Conservation (phyloP, 768 basidiomycete species). For the Amyloporia xantha region DNA sequence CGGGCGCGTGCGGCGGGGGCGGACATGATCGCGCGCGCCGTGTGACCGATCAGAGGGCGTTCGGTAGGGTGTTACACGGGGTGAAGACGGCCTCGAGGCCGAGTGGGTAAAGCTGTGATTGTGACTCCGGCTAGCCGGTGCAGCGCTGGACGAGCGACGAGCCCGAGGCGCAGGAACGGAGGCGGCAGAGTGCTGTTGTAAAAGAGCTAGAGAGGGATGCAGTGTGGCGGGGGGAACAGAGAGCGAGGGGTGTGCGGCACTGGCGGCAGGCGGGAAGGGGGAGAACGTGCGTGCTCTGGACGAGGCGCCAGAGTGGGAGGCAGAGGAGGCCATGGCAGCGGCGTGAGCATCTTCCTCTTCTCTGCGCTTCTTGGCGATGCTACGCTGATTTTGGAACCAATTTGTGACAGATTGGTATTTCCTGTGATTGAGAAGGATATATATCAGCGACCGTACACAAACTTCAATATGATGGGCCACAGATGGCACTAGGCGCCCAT, state of each 20-base stretch:
- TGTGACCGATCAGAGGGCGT: conserved; percentile 6
- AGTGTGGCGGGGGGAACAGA: conserved; percentile 38
- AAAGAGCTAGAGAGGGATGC: conserved; percentile 37
- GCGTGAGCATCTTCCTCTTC: conserved; percentile 44
- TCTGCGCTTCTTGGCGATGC: conserved; percentile 63
- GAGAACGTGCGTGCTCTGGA: conserved; percentile 19
- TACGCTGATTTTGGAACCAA: conserved; percentile 86
- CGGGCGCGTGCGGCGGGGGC: conserved; percentile 69
- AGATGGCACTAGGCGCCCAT: conserved; percentile 2
- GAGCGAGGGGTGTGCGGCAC: conserved; percentile 23
- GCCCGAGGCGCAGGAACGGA: conserved; percentile 31
- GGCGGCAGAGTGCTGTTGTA: conserved; percentile 21
- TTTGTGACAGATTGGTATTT: conserved; percentile 75
- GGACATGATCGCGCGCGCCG: conserved; percentile 14
- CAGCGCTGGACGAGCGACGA: conserved; percentile 29
- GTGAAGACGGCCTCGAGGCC: conserved; percentile 19
- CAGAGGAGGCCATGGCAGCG: conserved; percentile 23
- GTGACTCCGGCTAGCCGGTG: conserved; percentile 4
- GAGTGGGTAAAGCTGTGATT: neutral
- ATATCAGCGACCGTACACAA: conserved; percentile 13
- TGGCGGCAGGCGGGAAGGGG: conserved; percentile 25
- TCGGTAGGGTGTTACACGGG: conserved; percentile 22
- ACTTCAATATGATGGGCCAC: neutral
- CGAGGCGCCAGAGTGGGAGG: conserved; percentile 12
- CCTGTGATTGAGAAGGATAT: conserved; percentile 37